Conservation (phyloP, 1,139 yeast genomes). For the Ogataea hybrid region DNA sequence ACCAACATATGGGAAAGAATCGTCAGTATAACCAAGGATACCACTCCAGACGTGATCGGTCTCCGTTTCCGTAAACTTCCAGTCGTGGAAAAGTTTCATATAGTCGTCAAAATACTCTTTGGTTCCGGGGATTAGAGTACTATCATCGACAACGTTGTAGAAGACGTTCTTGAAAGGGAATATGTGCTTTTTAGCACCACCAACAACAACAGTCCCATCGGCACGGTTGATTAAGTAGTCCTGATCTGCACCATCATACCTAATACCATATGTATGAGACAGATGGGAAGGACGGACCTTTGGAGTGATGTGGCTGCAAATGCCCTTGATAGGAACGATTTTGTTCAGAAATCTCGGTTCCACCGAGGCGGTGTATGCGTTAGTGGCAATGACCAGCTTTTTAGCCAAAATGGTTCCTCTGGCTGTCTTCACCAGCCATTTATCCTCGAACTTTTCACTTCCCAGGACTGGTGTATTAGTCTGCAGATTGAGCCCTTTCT, state of each 20-base stretch:
- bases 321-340: conserved; percentile 28
- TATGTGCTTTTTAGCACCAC: conserved; percentile 27
- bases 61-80: conserved; percentile 23
- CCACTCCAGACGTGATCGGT: conserved; percentile 27
- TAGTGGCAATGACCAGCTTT: conserved; percentile 40
- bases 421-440: conserved; percentile 31
- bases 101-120: conserved; percentile 24
- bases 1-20: conserved; percentile 30
- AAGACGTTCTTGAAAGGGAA: conserved; percentile 16
- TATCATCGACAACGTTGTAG: conserved; percentile 26
- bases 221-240: conserved; percentile 32
- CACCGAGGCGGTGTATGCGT: conserved; percentile 39
- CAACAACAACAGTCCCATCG: conserved; percentile 32
- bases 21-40: conserved; percentile 30
- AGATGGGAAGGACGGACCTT: conserved; percentile 26
- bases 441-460: conserved; percentile 17
- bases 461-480: conserved; percentile 37
- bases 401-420: conserved; percentile 34
- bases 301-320: conserved; percentile 24
- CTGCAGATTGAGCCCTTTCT: conserved; percentile 37
- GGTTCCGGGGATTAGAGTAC: conserved; percentile 21
- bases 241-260: conserved; percentile 20
- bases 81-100: conserved; percentile 28
- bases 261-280: conserved; percentile 27
- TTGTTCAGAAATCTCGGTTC: conserved; percentile 24